These are phyloP conservation scores for Aspergillus sp. DNA, from an alignment of 2,329 filamentous ascomycete species.

Conservation along the genomic window DNA sequence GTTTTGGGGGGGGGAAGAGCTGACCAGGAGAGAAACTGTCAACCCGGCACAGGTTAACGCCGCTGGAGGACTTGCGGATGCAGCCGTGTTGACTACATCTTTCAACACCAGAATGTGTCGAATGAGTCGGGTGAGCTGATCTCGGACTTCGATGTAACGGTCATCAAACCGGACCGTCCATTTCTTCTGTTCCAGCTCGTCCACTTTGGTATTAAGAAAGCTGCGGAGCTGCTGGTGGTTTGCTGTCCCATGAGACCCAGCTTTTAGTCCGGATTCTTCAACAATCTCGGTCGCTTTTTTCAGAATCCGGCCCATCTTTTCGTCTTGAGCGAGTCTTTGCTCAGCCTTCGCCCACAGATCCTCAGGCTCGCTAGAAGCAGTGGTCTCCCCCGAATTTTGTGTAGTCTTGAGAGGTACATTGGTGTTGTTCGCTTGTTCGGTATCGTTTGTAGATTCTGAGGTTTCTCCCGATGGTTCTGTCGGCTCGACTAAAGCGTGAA, in stretches of 20 bases:
- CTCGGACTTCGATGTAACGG: background rate
- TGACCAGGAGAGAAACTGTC: constrained; percentile 4
- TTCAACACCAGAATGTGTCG: constrained; percentile 4
- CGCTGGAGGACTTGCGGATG: constrained; percentile 5
- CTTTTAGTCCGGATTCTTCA: background rate
- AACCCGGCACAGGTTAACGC: constrained; percentile 5
- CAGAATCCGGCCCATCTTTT: background rate
- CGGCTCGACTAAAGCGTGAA: too few relatives aligned
- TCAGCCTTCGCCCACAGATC: background rate
- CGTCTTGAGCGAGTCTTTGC: background rate
- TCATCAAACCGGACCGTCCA: constrained; percentile 1
- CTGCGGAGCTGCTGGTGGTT: background rate
- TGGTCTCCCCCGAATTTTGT: background rate
- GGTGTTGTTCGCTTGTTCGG: background rate
- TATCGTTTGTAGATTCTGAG: too few relatives aligned
- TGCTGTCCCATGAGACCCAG: background rate
- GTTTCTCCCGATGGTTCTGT: too few relatives aligned
- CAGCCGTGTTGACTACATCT: constrained; percentile 4
- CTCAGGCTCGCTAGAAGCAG: background rate
- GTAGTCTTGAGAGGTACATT: background rate
- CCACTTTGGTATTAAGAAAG: background rate
- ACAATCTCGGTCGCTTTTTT: background rate
- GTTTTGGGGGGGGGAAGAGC: too few relatives aligned
- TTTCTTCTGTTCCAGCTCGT: constrained; percentile 2
- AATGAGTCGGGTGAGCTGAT: background rate